Percentiles rank a stretch among this genome's conserved stretches.
phyloP scores from a whole-genome alignment of 2,329 filamentous ascomycete species.

The Clonostachys solani region DNA sequence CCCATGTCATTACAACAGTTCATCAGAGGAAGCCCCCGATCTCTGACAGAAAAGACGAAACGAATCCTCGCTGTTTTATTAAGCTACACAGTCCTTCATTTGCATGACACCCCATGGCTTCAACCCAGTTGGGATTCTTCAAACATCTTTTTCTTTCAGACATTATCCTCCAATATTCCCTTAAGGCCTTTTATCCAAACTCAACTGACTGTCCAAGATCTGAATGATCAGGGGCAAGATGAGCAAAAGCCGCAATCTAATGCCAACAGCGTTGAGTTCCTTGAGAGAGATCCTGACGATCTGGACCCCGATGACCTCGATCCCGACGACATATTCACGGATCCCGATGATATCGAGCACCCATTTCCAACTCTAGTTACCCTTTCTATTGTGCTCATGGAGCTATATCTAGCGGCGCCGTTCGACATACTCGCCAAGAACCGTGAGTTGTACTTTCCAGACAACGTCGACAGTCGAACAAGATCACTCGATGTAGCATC shows the following conservation, averaged over 20 bases:
- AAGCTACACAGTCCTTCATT: slow-evolving; percentile 3
- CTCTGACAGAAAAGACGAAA: slow-evolving; percentile 1
- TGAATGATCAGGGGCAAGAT: neutral
- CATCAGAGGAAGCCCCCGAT: neutral
- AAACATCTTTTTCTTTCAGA: slow-evolving; percentile 6
- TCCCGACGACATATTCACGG: neutral
- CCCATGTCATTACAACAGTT: slow-evolving; percentile 1
- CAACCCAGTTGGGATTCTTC: slow-evolving; percentile 1
- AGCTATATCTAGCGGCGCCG: neutral
- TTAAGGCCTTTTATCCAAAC: slow-evolving; percentile 7
- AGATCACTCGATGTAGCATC: neutral
- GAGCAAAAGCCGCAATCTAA: neutral
- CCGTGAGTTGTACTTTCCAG: no score
- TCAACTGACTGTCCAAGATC: neutral
- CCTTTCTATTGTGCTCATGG: slow-evolving; percentile 1
- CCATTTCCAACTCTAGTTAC: neutral
- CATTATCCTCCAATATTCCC: slow-evolving; percentile 1
- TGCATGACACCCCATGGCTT: slow-evolving; percentile 7
- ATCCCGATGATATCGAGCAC: neutral
- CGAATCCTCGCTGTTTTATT: slow-evolving; percentile 1
- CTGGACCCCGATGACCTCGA: neutral
- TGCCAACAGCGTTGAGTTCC: no score
- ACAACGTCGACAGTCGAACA: neutral
- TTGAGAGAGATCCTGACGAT: neutral
- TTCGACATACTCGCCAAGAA: neutral